phyloP scores from a whole-genome alignment of 169 alveolate genomes.

The Plasmodium falciparum region DNA sequence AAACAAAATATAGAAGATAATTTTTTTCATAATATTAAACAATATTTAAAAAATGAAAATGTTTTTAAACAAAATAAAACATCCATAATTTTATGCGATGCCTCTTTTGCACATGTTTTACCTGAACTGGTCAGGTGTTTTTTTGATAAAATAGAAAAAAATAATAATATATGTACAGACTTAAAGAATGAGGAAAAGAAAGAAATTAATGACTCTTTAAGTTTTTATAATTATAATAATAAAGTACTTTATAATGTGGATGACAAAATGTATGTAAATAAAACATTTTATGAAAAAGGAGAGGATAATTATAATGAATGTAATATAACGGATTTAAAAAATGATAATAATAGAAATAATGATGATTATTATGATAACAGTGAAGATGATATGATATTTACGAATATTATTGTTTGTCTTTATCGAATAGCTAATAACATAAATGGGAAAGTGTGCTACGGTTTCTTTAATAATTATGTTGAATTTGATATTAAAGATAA shows the following conservation, averaged over 20 bases:
- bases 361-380: neutral
- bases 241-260: conserved; percentile 9
- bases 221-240: neutral
- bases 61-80: conserved; percentile 9
- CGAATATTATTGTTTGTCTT: conserved; percentile 21
- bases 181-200: too few species aligned
- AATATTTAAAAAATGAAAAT: conserved; percentile 6
- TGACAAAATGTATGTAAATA: neutral
- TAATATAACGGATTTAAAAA: neutral
- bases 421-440: conserved; percentile 49
- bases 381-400: neutral
- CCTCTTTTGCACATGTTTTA: conserved; percentile 12
- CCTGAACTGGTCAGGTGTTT: conserved; percentile 11
- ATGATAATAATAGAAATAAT: neutral
- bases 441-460: conserved; percentile 37
- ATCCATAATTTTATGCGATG: conserved; percentile 37
- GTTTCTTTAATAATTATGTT: conserved; percentile 19
- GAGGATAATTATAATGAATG: neutral
- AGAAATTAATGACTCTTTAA: too few species aligned
- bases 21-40: conserved; percentile 4
- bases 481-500: conserved; percentile 19
- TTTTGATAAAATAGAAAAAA: conserved; percentile 1
- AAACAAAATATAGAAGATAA: conserved; percentile 13
- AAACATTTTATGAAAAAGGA: neutral
- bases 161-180: neutral